Evolutionary conservation across 2,329 filamentous ascomycete genomes (phyloP), one percentile per base, ranked within the genome.

Genomic region (Colletotrichum kahawae): DNA sequence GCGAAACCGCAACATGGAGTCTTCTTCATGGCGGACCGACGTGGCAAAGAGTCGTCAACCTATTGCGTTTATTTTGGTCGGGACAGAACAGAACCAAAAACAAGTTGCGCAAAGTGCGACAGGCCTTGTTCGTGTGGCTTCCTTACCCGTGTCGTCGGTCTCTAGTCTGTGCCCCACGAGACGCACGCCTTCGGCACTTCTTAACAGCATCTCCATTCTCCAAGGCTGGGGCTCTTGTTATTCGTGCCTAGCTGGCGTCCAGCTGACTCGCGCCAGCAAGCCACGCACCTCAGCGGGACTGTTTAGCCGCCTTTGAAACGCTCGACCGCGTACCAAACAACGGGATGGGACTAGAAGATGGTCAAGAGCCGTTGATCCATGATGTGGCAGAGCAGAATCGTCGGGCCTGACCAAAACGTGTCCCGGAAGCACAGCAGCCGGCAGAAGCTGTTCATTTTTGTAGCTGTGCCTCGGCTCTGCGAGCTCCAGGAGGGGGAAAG

Each of bases 41-140:
- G 57, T 74, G 73, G 56, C 73, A 60, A 75, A 51, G 18, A 74
- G 27, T 70, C 27, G 31, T 74, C 74, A 68, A 70, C 36, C 64
- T 57, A 33, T 43, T 67, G 71, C 62, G 43, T 54, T 67, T 72
- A 21, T 63, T 57, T 57, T 31, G 34, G 63, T 72, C 27, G 67
- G 54, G 36, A 65, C 12, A 7, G 48, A 56, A 60, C 18, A 24
- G n/a, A 21, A 21, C 43, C 43, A 36, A 21, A 27, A 31, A 33
- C n/a, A 38, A 34, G 64, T 51, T 38, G 68, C 21, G 51, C 71
- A 54, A 31, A 66, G 67, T 21, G n/a, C 29, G 33, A 12, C 21
- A 21, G 31, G 60, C 54, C n/a, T 33, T 16, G 31, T 60, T 54
- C 31, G 21, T 29, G 60, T 34, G 60, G 21, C 18, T 36, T 43